Base-by-base conservation (phyloP, 1,139 yeast genomes). In the Zygoascus hellenicus region DNA sequence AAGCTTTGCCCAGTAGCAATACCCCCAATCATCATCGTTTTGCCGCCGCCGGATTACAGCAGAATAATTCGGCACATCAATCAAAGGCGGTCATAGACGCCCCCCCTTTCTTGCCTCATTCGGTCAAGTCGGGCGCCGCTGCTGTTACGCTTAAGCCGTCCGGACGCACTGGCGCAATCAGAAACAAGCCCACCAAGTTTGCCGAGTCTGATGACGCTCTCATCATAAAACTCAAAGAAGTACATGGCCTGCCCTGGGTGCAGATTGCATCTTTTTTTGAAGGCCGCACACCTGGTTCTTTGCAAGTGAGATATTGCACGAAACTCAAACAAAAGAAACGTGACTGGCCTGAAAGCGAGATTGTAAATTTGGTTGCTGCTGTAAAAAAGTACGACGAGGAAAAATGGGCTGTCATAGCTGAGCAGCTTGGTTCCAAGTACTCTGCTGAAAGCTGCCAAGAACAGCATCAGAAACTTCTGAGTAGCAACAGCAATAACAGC, bases 271-370 rank as follows among this genome's bases (percentile, higher is more conserved):
- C 56, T 45, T 58, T 58, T 38, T 61, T 61, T 45, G 54, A 56
- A 17, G 64, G 64, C 16, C 54, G 65, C 13, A 54, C 63, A 14
- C 58, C 63, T 1, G 65, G 65, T 3, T 59, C 64, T 1, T 49
- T 61, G 13, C 65, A 61, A 47, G 65, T 61, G 14, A 54, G 65
- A 10, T 61, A 61, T 48, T 61, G 64, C 43, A 60, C 65, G 11
- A 59, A 58, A 47, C 58, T 61, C 9, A 59, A 61, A 43, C 42
- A 52, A 4, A 51, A 57, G 10, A 36, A 49, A 14, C 43, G 43
- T 7, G 46, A 48, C 19, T 61, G 65, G 64, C 49, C 55, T n/a
- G 55, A 53, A 5, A 53, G 52, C 31, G 64, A 61, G 39, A 48
- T 54, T 10, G 44, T 48, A 16, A 50, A 49, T 3, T 48, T 61